phyloP scores from a whole-genome alignment of 2,329 filamentous ascomycete species.

The Fusarium scirpi region DNA sequence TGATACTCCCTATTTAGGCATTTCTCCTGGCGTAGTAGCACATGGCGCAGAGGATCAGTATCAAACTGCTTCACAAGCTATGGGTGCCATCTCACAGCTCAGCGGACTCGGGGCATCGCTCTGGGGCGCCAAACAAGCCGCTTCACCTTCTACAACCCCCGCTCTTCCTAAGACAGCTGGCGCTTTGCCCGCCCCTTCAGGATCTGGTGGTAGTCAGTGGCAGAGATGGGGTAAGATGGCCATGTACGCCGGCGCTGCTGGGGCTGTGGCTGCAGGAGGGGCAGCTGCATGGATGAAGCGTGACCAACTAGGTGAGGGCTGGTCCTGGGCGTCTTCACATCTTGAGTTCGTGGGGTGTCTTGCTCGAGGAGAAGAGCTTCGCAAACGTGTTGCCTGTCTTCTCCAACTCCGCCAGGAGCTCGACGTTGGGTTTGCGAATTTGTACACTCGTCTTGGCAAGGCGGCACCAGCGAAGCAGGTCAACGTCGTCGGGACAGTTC shows the following conservation, averaged over 20 bases:
- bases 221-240: slow-evolving; percentile 86
- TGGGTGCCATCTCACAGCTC: slow-evolving; percentile 76
- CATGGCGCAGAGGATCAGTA: slow-evolving; percentile 90
- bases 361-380: slow-evolving; percentile 84
- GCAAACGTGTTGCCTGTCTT: slow-evolving; percentile 77
- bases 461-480: slow-evolving; percentile 68
- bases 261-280: slow-evolving; percentile 82
- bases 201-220: slow-evolving; percentile 64
- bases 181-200: slow-evolving; percentile 48
- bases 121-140: slow-evolving; percentile 63
- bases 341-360: slow-evolving; percentile 94
- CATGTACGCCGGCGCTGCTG: slow-evolving; percentile 86
- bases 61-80: slow-evolving; percentile 73
- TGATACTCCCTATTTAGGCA: slow-evolving; percentile 91
- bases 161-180: slow-evolving; percentile 41
- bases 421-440: slow-evolving; percentile 81
- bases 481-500: slow-evolving; percentile 67
- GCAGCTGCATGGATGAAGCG: slow-evolving; percentile 89
- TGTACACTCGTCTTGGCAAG: slow-evolving; percentile 86
- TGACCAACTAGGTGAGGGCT: slow-evolving; percentile 80
- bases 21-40: slow-evolving; percentile 84
- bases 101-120: slow-evolving; percentile 75
- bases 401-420: slow-evolving; percentile 73
- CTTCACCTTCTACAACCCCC: slow-evolving; percentile 30
- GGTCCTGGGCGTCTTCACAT: slow-evolving; percentile 87